These are phyloP conservation scores for Aplosporella prunicola DNA, from an alignment of 2,329 filamentous ascomycete species.

Conservation along the genomic window DNA sequence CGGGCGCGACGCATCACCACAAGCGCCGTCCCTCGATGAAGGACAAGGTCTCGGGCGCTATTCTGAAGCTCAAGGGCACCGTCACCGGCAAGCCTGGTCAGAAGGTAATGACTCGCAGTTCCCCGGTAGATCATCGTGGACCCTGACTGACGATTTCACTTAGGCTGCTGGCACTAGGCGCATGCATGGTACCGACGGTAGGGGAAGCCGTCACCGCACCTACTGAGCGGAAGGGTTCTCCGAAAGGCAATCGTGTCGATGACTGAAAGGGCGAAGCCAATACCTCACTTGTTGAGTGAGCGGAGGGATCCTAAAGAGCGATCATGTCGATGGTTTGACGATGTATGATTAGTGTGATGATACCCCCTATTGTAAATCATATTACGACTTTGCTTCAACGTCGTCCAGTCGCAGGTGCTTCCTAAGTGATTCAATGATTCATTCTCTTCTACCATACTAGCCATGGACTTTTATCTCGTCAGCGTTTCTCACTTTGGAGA, in stretches of 20 bases:
- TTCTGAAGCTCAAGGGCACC: conserved; percentile 63
- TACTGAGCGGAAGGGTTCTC: background rate
- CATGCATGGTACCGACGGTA: conserved; percentile 64
- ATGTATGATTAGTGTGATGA: conserved; percentile 8
- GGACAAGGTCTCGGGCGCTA: conserved; percentile 68
- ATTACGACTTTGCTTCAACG: no score
- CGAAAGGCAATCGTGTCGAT: no score
- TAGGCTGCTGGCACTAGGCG: conserved; percentile 64
- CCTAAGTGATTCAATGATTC: no score
- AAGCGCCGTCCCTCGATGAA: conserved; percentile 58
- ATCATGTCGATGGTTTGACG: no score
- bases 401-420: no score
- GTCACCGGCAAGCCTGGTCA: conserved; percentile 59
- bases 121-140: background rate
- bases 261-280: background rate
- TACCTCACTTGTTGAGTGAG: no score
- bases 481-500: no score
- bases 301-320: no score
- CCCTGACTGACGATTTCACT: conserved; percentile 5
- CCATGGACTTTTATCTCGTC: no score
- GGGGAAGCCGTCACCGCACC: conserved; percentile 7
- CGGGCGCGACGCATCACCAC: conserved; percentile 44
- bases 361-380: conserved; percentile 8
- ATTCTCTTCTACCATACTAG: no score
- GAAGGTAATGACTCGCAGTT: conserved; percentile 43